These are phyloP conservation scores for Globisporangium apiculatum DNA, from an alignment of 352 stramenopile genomes.

Conservation along the genomic window DNA sequence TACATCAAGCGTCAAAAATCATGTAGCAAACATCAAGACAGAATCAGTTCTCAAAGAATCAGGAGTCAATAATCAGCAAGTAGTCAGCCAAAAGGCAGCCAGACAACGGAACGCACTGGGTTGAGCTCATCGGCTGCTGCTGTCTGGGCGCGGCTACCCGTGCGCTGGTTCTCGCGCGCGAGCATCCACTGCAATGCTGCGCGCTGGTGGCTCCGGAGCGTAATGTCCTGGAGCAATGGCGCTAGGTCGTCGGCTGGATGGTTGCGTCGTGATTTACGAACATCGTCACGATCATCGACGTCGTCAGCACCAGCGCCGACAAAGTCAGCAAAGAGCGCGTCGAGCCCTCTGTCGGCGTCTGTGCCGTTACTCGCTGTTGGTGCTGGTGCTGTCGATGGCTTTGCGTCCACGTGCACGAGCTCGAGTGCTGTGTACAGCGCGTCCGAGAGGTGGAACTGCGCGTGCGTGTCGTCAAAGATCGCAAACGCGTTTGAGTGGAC, in stretches of 20 bases:
- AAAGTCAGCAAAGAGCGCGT: constrained; percentile 67
- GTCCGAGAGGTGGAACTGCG: constrained; percentile 59
- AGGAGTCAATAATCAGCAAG: too few relatives aligned
- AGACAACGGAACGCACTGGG: constrained; percentile 23
- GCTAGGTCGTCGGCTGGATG: constrained; percentile 27
- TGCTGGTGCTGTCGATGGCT: not conserved
- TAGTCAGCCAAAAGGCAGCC: too few relatives aligned
- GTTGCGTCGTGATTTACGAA: constrained; percentile 4
- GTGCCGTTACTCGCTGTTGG: constrained; percentile 3
- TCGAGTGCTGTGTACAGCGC: constrained; percentile 54
- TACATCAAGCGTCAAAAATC: too few relatives aligned
- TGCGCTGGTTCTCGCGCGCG: constrained; percentile 55
- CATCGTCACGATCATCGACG: constrained; percentile 2
- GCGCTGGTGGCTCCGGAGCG: constrained; percentile 76
- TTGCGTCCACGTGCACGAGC: constrained; percentile 17
- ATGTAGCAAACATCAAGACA: not conserved
- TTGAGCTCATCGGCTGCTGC: constrained; percentile 25
- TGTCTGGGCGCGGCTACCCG: not conserved
- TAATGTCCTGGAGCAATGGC: constrained; percentile 50
- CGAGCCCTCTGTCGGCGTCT: constrained; percentile 35
- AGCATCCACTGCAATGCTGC: constrained; percentile 84
- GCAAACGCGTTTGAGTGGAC: constrained; percentile 51
- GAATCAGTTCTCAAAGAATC: not conserved
- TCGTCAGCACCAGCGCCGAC: constrained; percentile 22
- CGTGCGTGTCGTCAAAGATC: constrained; percentile 52